A percentile compares a stretch with the other conserved stretches of the same genome.
Evolutionary conservation across 805 yeast genomes (phyloP).

Genomic region (Wickerhamiella azymoides): DNA sequence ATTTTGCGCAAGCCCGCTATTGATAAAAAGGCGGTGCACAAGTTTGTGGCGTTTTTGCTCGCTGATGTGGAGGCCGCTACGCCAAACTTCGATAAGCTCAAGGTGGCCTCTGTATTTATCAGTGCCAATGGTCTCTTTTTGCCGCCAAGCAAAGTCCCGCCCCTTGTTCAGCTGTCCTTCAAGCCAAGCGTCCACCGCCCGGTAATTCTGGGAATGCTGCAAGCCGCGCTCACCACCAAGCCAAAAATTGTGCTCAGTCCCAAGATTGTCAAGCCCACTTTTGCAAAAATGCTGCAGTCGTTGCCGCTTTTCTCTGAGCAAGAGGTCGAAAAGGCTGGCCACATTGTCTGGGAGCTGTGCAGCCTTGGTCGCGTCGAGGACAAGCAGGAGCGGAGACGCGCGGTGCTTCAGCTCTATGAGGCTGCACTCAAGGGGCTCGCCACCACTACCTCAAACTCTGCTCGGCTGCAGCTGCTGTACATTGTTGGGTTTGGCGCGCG

Average conservation of each 20-base stretch:
- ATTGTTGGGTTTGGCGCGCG: conserved; percentile 5
- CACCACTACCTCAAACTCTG: background rate
- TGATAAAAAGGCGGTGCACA: conserved; percentile 1
- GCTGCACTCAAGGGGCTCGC: background rate
- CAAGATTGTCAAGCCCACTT: background rate
- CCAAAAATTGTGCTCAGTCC: conserved; percentile 12
- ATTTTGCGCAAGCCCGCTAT: conserved; percentile 2
- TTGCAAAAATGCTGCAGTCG: conserved; percentile 2
- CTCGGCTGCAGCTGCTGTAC: background rate
- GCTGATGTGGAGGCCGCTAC: background rate
- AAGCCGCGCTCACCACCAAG: conserved; percentile 7
- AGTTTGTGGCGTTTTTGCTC: conserved; percentile 6
- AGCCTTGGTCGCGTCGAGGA: conserved; percentile 2
- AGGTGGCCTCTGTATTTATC: conserved; percentile 7
- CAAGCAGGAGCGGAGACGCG: background rate
- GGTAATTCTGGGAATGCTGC: conserved; percentile 7
- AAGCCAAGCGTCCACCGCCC: conserved; percentile 1
- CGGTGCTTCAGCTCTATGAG: background rate
- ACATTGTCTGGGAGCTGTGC: conserved; percentile 8
- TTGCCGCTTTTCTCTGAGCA: conserved; percentile 5
- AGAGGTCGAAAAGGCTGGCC: conserved; percentile 8
- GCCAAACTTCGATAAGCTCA: conserved; percentile 1
- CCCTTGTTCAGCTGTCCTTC: background rate
- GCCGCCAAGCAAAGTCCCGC: conserved; percentile 7
- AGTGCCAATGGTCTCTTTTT: conserved; percentile 10